Conservation (phyloP, 1,284 basidiomycete genomes). For the Ceratobasidium sp. region DNA sequence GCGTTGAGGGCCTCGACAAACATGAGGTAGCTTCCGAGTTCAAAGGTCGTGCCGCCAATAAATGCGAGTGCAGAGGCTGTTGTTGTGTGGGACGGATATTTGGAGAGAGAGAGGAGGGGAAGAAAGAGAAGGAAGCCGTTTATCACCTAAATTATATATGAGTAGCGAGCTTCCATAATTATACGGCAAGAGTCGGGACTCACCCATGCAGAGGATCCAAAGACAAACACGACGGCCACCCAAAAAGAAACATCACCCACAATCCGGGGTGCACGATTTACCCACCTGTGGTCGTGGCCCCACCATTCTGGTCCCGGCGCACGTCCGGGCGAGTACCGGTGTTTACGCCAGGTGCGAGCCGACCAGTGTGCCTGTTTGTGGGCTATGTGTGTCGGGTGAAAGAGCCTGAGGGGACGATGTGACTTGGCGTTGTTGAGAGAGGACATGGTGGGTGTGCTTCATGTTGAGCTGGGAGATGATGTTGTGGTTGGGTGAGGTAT, state of each 20-base stretch:
- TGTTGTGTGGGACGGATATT: conserved; percentile 50
- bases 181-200: not conserved
- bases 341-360: not conserved
- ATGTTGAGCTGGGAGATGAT: not conserved
- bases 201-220: conserved; percentile 34
- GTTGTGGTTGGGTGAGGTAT: not conserved
- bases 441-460: not conserved
- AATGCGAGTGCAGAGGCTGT: conserved; percentile 58
- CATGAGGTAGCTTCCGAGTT: conserved; percentile 61
- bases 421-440: not conserved
- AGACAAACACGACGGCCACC: conserved; percentile 25
- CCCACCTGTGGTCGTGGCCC: not conserved
- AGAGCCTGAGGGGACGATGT: conserved; percentile 1
- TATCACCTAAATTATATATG: conserved; percentile 56
- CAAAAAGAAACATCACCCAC: conserved; percentile 35
- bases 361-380: conserved; percentile 4
- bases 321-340: not conserved
- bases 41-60: conserved; percentile 67
- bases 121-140: conserved; percentile 68
- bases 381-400: conserved; percentile 14
- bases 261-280: not conserved
- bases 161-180: not conserved
- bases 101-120: conserved; percentile 58
- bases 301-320: not conserved
- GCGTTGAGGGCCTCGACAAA: conserved; percentile 63